These are phyloP conservation scores for Peronospora tabacina DNA, from an alignment of 352 stramenopile genomes.

Conservation along the genomic window DNA sequence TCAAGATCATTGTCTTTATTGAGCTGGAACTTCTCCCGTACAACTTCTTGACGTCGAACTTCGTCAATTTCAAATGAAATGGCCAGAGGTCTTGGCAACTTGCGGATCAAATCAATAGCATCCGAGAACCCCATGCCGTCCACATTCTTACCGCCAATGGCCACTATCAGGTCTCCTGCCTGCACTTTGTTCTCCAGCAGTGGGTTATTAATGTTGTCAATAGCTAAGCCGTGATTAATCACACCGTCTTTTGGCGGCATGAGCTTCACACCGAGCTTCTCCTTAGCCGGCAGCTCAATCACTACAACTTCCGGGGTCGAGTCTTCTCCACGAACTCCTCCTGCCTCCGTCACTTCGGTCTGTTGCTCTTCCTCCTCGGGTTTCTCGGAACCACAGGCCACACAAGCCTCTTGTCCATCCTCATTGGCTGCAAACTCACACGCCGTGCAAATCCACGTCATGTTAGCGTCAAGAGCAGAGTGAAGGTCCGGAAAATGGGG, in stretches of 20 bases:
- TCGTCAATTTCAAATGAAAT: conserved; percentile 82
- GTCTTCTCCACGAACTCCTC: conserved; percentile 7
- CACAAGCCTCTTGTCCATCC: conserved; percentile 45
- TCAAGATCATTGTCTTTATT: conserved; percentile 62
- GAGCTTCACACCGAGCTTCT: conserved; percentile 82
- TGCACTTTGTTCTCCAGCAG: conserved; percentile 77
- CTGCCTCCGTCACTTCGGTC: conserved; percentile 4
- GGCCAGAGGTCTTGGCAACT: conserved; percentile 64
- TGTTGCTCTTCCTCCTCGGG: conserved; percentile 25
- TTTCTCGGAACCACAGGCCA: conserved; percentile 50
- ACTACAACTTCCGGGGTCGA: conserved; percentile 46
- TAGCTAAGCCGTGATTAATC: conserved; percentile 72
- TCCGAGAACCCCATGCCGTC: conserved; percentile 77
- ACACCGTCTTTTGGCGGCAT: conserved; percentile 77
- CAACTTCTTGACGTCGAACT: conserved; percentile 44
- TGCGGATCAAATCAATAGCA: conserved; percentile 79
- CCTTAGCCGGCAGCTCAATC: conserved; percentile 75
- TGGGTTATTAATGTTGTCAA: conserved; percentile 85
- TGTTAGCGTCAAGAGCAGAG: conserved; percentile 13
- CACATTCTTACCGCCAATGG: conserved; percentile 68
- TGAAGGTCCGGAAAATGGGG: conserved; percentile 5
- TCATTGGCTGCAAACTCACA: conserved; percentile 64
- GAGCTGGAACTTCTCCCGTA: conserved; percentile 44
- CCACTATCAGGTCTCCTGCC: conserved; percentile 75
- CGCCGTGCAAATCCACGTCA: conserved; percentile 54